These are phyloP conservation scores for Penicillium verhagenii DNA, from an alignment of 495 filamentous ascomycete species.

Conservation along the genomic window DNA sequence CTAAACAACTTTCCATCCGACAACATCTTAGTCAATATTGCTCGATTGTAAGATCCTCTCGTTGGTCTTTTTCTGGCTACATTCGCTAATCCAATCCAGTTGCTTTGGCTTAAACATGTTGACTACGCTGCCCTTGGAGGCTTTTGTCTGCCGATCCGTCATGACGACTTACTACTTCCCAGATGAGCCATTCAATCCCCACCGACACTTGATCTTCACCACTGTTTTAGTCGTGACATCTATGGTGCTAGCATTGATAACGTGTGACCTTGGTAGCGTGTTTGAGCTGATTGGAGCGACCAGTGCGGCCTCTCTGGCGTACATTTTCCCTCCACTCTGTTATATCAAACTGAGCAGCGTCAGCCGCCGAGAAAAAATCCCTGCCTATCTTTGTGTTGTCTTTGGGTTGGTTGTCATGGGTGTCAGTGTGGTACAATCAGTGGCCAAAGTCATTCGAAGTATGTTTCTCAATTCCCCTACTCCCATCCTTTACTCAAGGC, in stretches of 20 bases:
- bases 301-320: constrained; percentile 87
- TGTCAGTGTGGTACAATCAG: constrained; percentile 74
- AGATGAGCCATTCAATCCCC: constrained; percentile 73
- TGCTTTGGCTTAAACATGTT: constrained; percentile 99
- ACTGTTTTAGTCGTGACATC: constrained; percentile 75
- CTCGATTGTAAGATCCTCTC: constrained; percentile 62
- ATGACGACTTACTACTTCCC: constrained; percentile 94
- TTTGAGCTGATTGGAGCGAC: constrained; percentile 97
- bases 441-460: constrained; percentile 61
- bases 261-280: constrained; percentile 88
- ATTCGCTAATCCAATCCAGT: constrained; percentile 24
- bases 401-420: constrained; percentile 85
- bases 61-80: neutral
- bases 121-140: constrained; percentile 91
- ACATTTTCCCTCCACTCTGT: constrained; percentile 91
- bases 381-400: constrained; percentile 62
- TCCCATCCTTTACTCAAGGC: neutral
- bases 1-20: constrained; percentile 94
- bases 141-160: constrained; percentile 95
- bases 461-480: constrained; percentile 12
- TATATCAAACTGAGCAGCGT: constrained; percentile 83
- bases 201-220: constrained; percentile 82
- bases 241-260: constrained; percentile 74
- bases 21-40: constrained; percentile 91
- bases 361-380: constrained; percentile 68